Evolutionary conservation across 805 yeast species (phyloP), one percentile per base, ranked within the genome.

Genomic region (Ogataea chonburiensis): DNA sequence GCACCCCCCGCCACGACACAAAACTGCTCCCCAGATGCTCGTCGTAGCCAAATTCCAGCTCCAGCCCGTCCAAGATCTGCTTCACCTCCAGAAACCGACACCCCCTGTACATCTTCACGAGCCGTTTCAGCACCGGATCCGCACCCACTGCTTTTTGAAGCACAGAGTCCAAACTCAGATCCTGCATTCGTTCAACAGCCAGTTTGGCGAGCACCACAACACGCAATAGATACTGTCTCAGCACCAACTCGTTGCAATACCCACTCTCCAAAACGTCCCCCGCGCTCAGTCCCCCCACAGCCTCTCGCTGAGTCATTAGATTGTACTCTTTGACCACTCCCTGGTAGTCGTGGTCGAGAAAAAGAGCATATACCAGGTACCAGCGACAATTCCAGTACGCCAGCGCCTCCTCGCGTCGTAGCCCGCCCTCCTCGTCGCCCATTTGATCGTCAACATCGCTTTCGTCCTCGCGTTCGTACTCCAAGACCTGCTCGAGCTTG

Each of bases 351-450:
- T 47, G 47, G 13, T 41, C 36, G 16, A 49, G 35, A 37, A 58
- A 61, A 15, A 39, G 26, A 1, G 54, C 50, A 26, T 52, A 56
- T 5, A 60, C 9, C 12, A 57, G 25, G 24, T 46, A 42, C 60
- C 61, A 59, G 13, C 57, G 47, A 20, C 61, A 51, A 11, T 47
- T 53, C 56, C 56, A 61, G 38, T 56, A 60, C 4, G 56, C 42
- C 3, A 49, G 37, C 6, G 49, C 38, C 26, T 53, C 61, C 5
- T 47, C 48, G 6, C 17, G 24, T 7, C 34, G 34, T 12, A 52
- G 24, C n/a, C 17, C 24, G 13, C 15, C 32, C 22, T 40, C 47
- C 23, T 43, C 45, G n/a, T 37, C 28, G 17, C 31, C 29, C 43
- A 42, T 46, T 23, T 37, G 34, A 17, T 43, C 47, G 25, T 46